Evolutionary conservation across 768 basidiomycete species (phyloP).

Genomic region (Leccinum rimulosum): DNA sequence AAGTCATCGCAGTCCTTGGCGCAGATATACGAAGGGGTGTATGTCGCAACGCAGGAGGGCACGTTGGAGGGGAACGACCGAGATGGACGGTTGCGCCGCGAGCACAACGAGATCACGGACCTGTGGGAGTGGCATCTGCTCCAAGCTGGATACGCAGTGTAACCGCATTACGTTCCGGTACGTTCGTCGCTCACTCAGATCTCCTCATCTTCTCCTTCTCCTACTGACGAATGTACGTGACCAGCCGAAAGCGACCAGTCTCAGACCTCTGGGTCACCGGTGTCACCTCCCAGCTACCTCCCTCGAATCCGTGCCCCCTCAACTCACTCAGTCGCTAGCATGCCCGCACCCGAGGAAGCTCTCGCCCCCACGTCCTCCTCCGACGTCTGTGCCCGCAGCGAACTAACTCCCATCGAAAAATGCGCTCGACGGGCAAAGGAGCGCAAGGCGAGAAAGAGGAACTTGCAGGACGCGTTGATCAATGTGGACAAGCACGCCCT

Average conservation of each 20-base stretch:
- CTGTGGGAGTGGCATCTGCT: conserved; percentile 81
- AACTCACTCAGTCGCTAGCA: conserved; percentile 65
- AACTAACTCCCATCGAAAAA: conserved; percentile 86
- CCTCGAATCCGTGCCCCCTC: conserved; percentile 90
- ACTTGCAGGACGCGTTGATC: conserved; percentile 55
- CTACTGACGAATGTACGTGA: background rate
- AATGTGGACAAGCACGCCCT: conserved; percentile 60
- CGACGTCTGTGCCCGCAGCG: conserved; percentile 63
- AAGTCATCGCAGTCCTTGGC: conserved; percentile 88
- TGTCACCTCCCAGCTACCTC: conserved; percentile 54
- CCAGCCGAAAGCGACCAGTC: conserved; percentile 85
- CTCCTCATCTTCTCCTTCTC: no score
- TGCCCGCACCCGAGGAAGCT: conserved; percentile 94
- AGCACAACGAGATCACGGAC: conserved; percentile 83
- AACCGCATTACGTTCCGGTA: conserved; percentile 95
- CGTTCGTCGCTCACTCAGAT: conserved; percentile 22
- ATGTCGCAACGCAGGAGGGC: conserved; percentile 39
- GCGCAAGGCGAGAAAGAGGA: conserved; percentile 67
- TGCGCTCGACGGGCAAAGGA: conserved; percentile 63
- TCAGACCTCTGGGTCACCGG: conserved; percentile 49
- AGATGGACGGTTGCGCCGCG: conserved; percentile 83
- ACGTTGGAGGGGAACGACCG: conserved; percentile 61
- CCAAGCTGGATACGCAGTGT: conserved; percentile 89
- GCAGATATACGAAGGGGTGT: conserved; percentile 95
- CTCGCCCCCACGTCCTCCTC: conserved; percentile 54